Evolutionary conservation across 495 filamentous ascomycete genomes (phyloP).

Genomic region (Hypoxylon cercidicola): DNA sequence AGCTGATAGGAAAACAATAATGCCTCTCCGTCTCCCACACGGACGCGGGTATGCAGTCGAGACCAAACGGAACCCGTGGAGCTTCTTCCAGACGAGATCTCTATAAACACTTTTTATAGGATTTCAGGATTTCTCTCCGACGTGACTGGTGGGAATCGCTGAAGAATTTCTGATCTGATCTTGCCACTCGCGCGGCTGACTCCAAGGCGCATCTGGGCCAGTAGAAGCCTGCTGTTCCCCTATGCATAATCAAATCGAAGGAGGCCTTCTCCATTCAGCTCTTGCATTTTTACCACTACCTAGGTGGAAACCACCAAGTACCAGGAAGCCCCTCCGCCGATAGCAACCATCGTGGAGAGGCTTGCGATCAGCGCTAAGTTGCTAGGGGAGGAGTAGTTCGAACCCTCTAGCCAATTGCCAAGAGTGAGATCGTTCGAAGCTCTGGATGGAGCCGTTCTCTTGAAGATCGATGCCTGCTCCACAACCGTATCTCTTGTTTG

Average conservation of each 20-base stretch:
- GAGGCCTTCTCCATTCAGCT: conserved; percentile 18
- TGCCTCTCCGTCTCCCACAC: conserved; percentile 18
- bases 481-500: conserved; percentile 24
- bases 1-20: conserved; percentile 28
- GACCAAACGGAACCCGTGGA: conserved; percentile 23
- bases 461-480: conserved; percentile 41
- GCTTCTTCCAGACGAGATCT: conserved; percentile 21
- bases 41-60: conserved; percentile 24
- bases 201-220: conserved; percentile 14
- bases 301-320: conserved; percentile 5
- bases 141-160: conserved; percentile 9
- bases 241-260: conserved; percentile 15
- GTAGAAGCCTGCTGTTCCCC: background rate
- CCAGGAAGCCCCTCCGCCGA: conserved; percentile 8
- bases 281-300: conserved; percentile 20
- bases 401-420: conserved; percentile 33
- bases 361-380: conserved; percentile 39
- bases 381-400: conserved; percentile 20
- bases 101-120: background rate
- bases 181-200: conserved; percentile 34
- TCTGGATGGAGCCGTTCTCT: conserved; percentile 34
- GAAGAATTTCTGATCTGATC: conserved; percentile 28
- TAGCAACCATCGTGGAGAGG: conserved; percentile 34
- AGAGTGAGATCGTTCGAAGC: conserved; percentile 42
- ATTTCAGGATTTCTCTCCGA: background rate